Base-by-base conservation (phyloP, 2,329 filamentous ascomycete species). In the Penicillium sp. region DNA sequence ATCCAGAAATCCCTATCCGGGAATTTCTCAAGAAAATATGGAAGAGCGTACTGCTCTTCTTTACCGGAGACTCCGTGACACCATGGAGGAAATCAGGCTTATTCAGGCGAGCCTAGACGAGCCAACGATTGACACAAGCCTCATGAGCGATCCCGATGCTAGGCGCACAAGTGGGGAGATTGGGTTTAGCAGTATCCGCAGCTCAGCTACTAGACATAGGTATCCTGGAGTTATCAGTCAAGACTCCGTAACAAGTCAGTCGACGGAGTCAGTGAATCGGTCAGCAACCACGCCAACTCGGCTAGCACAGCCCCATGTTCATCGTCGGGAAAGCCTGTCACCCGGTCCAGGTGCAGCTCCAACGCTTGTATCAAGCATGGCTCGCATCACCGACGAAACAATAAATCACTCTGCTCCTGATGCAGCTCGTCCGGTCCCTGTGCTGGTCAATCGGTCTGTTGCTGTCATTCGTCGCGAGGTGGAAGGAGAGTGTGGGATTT, bases 401-500 rank as follows among this genome's bases (percentile, higher is more conserved):
- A 16, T 3, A 3, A 8, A 6, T 5, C 33, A 9, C 3, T 15
- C 16, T 7, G n/a, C 4, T n/a, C 15, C n/a, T 36, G 15, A 16
- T 12, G 15, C 23, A 12, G 7, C 7, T 41, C 10, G 8, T 6
- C 8, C 5, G 23, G 9, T 21, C 23, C 18, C 15, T 41, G 18
- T 8, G 13, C 23, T 4, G 6, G 38, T 6, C 9, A 6, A 1
- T 24, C 38, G 4, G 42, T 45, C 33, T 56, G 45, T 42, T 49
- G 46, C 38, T 46, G 49, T 29, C 45, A 52, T 4, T 33, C 57
- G 52, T 15, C 55, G 55, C 2, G 23, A 45, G 9, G 9, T 52
- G 3, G 48, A 56, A 39, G 54, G 57, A 49, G 53, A 53, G 8
- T 56, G 52, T 49, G 51, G 52, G 4, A 59, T 56, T 4, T 57